A percentile compares a stretch with the other conserved stretches of the same genome.
Evolutionary conservation across 139 green algal species (phyloP).

Genomic region (Micractinium sp.): DNA sequence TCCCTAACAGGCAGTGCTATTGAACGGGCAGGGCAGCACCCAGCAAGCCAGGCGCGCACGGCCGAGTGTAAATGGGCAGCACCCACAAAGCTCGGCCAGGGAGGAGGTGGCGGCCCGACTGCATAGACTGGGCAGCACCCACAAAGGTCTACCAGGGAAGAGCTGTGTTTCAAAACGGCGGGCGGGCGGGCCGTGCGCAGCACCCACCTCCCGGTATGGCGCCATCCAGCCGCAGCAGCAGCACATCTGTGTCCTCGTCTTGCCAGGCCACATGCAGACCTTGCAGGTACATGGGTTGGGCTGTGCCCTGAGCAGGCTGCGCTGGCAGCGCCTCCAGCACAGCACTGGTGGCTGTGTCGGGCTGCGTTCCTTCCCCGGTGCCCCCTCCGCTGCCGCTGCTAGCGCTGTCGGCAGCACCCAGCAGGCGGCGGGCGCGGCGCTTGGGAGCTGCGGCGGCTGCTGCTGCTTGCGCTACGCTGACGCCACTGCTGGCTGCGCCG

Average conservation of each 20-base stretch:
- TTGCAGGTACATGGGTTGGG: not conserved
- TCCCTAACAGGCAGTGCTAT: too few relatives aligned
- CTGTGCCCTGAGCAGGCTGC: not conserved
- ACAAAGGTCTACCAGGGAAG: too few relatives aligned
- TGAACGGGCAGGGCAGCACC: too few relatives aligned
- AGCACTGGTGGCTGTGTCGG: not conserved
- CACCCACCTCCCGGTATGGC: not conserved
- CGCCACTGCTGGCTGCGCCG: not conserved
- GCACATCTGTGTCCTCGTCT: slow-evolving; percentile 1
- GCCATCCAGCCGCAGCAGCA: slow-evolving; percentile 19
- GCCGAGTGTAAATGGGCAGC: too few relatives aligned
- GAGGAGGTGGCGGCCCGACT: too few relatives aligned
- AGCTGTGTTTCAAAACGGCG: too few relatives aligned
- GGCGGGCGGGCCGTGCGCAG: not conserved
- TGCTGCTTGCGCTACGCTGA: not conserved
- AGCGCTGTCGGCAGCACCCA: not conserved
- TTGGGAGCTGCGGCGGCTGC: not conserved
- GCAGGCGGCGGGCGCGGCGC: not conserved
- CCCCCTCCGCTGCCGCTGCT: not conserved
- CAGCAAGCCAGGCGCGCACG: too few relatives aligned
- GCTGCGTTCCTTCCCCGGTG: too few relatives aligned
- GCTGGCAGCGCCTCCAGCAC: not conserved
- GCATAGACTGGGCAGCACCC: too few relatives aligned
- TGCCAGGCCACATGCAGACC: slow-evolving; percentile 17
- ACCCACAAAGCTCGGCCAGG: not conserved